Conservation (phyloP, 495 filamentous ascomycete genomes). For the Tetracladium marchalianum region DNA sequence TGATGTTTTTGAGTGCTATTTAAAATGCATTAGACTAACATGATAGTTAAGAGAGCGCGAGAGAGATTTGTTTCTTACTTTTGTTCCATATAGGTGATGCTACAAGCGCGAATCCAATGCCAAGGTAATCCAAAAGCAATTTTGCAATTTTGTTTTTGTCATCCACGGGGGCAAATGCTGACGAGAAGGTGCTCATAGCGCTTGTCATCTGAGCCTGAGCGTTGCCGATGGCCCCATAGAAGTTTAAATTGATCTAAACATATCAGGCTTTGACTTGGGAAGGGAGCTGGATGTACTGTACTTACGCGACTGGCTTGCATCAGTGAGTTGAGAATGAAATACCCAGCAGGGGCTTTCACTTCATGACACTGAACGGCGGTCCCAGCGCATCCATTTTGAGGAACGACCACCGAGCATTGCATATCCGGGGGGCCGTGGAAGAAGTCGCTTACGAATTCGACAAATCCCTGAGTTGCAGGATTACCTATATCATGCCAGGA, state of each 20-base stretch:
- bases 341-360: neutral
- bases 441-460: too few relatives aligned
- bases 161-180: neutral
- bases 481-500: too few relatives aligned
- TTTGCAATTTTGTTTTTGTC: neutral
- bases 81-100: conserved; percentile 21
- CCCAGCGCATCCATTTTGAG: neutral
- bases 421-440: too few relatives aligned
- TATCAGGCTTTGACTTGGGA: neutral
- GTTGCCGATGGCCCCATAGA: neutral
- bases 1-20: too few relatives aligned
- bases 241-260: neutral
- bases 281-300: too few relatives aligned
- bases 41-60: too few relatives aligned
- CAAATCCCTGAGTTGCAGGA: too few relatives aligned
- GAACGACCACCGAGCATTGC: neutral
- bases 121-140: neutral
- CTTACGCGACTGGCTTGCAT: neutral
- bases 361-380: neutral
- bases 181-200: neutral
- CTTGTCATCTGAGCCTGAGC: neutral
- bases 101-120: neutral
- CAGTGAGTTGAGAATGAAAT: neutral
- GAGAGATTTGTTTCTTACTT: too few relatives aligned
- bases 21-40: too few relatives aligned